Base-by-base conservation (phyloP, 2,329 filamentous ascomycete genomes). In the Cyphellophora attinorum region DNA sequence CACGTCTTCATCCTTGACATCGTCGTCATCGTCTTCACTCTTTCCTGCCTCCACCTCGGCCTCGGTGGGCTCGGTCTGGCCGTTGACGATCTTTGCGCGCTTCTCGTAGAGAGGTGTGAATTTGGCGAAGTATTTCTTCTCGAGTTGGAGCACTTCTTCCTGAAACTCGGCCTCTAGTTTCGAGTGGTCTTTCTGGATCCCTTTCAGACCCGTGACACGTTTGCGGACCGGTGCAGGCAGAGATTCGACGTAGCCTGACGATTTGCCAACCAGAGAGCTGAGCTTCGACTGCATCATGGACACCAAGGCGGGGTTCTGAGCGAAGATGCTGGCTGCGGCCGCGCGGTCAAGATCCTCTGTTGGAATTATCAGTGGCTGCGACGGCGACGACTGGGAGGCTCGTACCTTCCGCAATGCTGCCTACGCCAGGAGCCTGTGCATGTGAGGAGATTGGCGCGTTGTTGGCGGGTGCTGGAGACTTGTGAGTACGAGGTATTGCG, bases 101-200 rank as follows among this genome's bases (percentile, higher is more conserved):
- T 91, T 91, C 72, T 95, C 70, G 67, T 98, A 98, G 32, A 98
- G 76, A 41, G 91, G 91, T 35, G 85, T 93, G 68, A 95, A 98
- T 68, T 96, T 96, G 66, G 84, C 85, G 54, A 96, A 96, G 67
- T 94, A 98, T 69, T 95, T 95, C 77, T 98, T 98, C 74, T 98
- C 91, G 17, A 98, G 76, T 63, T 95, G 81, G 39, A 98, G 75
- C 43, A 98, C 88, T 67, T 96, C 93, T 64, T 96, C 88, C 62
- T 98, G 93, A 65, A 98, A 96, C 65, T 95, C 81, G 35, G 86
- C 85, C 72, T 98, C 93, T 52, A 98, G 80, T 69, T 96, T 95
- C 42, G 89, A 85, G 68, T 98, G 91, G 54, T 96, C 88, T 67
- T 95, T 95, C 67, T 98, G 91, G 51, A 98, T 86, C 50, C 89